These are phyloP conservation scores for Penicillium sp. DNA, from an alignment of 2,329 filamentous ascomycete genomes.

Conservation along the genomic window DNA sequence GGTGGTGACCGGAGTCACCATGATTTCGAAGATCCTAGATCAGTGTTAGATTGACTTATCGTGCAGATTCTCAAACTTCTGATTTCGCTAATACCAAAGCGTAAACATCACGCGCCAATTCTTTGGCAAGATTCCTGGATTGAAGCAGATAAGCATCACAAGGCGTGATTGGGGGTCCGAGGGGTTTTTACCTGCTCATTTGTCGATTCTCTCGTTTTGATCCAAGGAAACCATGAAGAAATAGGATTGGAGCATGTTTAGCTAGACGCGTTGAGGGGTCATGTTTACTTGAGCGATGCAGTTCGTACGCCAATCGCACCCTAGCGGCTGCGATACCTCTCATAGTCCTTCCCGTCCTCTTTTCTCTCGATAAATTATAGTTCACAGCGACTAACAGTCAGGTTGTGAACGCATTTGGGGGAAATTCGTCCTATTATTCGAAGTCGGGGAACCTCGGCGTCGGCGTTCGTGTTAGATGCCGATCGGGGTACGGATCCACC, in stretches of 20 bases:
- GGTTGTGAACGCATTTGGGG: neutral
- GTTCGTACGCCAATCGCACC: constrained; percentile 18
- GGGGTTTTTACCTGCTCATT: constrained; percentile 76
- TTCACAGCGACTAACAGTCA: neutral
- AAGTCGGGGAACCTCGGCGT: neutral
- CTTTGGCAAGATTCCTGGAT: constrained; percentile 14
- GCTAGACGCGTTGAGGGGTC: neutral
- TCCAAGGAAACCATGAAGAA: constrained; percentile 90
- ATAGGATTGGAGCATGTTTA: constrained; percentile 65
- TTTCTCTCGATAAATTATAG: neutral
- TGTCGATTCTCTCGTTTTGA: constrained; percentile 88
- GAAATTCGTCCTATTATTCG: neutral
- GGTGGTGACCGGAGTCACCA: constrained; percentile 78
- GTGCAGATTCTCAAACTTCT: neutral
- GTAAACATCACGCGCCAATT: constrained; percentile 19
- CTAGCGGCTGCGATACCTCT: neutral
- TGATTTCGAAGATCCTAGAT: constrained; percentile 84
- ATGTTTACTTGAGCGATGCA: constrained; percentile 9
- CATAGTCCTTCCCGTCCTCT: neutral
- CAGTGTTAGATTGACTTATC: neutral
- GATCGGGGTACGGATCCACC: neutral
- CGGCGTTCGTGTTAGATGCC: neutral
- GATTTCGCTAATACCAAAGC: constrained; percentile 28
- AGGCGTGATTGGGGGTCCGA: neutral
- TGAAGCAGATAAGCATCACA: neutral